These are phyloP conservation scores for Rubia peregrina DNA, from an alignment of 305 asterid species.

Conservation along the genomic window DNA sequence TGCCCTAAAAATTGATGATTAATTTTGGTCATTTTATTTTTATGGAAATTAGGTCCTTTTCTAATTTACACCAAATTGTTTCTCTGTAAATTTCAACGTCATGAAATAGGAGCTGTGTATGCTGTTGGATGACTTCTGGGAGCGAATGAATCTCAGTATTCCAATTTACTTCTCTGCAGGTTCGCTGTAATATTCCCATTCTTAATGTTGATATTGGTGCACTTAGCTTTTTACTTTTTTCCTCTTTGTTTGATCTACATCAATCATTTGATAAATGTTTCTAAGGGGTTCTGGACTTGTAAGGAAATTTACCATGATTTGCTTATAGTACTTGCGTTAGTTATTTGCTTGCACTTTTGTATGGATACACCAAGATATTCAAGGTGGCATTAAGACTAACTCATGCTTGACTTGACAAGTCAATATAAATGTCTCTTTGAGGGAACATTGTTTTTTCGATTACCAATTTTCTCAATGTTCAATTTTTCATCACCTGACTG, in stretches of 20 bases:
- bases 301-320: background rate
- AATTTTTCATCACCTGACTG: too few relatives aligned
- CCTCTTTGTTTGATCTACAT: background rate
- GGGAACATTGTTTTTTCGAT: too few relatives aligned
- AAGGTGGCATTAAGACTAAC: background rate
- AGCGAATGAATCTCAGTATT: constrained; percentile 69
- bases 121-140: constrained; percentile 93
- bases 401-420: background rate
- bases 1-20: background rate
- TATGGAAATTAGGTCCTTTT: too few relatives aligned
- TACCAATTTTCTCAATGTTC: too few relatives aligned
- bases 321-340: background rate
- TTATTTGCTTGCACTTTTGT: background rate
- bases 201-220: constrained; percentile 1
- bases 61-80: background rate
- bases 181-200: constrained; percentile 16
- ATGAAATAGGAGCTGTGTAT: constrained; percentile 73
- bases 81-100: constrained; percentile 4
- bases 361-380: background rate
- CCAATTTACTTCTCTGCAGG: constrained; percentile 93
- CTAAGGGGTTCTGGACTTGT: background rate
- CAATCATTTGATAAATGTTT: background rate
- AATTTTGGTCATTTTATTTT: too few relatives aligned
- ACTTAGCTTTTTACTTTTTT: constrained; percentile 1
- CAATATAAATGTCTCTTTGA: background rate